Conservation (phyloP, 176 grass and related monocot species). For the Cenchrus purpureus region DNA sequence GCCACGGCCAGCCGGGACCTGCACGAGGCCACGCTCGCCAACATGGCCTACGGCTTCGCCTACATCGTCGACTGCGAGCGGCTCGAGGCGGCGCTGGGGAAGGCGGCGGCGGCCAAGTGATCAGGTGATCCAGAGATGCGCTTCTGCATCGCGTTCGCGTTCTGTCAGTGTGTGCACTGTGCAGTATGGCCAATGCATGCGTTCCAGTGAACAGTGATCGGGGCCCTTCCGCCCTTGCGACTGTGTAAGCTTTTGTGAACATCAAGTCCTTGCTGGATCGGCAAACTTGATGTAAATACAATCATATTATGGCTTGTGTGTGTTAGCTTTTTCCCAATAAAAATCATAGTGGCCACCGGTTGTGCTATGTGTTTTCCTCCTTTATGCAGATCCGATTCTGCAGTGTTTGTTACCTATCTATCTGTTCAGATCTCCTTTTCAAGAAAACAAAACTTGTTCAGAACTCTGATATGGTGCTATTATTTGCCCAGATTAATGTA, state of each 20-base stretch:
- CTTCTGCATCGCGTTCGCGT: background rate
- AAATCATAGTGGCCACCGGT: background rate
- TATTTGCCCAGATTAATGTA: too few species aligned
- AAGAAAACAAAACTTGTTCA: background rate
- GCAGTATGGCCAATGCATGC: background rate
- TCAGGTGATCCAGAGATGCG: constrained; percentile 15
- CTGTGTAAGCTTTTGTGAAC: background rate
- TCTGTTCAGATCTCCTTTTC: background rate
- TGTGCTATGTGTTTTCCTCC: background rate
- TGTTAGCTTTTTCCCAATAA: background rate
- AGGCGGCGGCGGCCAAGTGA: constrained; percentile 25
- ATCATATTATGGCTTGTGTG: background rate
- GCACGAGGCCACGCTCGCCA: constrained; percentile 60
- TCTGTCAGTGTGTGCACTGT: background rate
- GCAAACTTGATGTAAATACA: background rate
- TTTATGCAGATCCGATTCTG: background rate
- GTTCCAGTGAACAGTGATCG: background rate
- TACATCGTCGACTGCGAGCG: constrained; percentile 67
- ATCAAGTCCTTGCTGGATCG: background rate
- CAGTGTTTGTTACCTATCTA: background rate
- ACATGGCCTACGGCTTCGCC: constrained; percentile 70
- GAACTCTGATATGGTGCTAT: background rate
- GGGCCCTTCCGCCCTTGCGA: too few species aligned
- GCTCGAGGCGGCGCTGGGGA: constrained; percentile 47
- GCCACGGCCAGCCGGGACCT: constrained; percentile 57